Conservation (phyloP, 495 filamentous ascomycete species). For the Penicillium coffeae region DNA sequence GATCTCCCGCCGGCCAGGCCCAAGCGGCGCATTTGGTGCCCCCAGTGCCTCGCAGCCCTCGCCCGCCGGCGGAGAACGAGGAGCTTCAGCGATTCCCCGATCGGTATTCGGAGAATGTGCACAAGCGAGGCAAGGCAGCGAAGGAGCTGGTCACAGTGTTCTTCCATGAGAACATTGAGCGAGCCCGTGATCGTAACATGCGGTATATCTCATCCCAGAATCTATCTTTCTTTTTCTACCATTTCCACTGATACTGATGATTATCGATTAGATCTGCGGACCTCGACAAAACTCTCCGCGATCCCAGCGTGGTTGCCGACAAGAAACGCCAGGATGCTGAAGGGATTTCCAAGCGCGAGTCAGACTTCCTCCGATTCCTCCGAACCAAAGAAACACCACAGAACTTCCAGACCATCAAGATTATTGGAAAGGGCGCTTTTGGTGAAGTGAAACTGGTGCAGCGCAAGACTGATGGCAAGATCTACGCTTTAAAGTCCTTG, state of each 20-base stretch:
- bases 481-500: slow-evolving; percentile 96
- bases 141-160: slow-evolving; percentile 73
- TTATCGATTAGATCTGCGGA: slow-evolving; percentile 69
- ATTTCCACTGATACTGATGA: not conserved
- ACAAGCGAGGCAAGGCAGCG: slow-evolving; percentile 64
- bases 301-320: slow-evolving; percentile 66
- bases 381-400: slow-evolving; percentile 85
- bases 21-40: slow-evolving; percentile 64
- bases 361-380: slow-evolving; percentile 87
- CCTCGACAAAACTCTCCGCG: slow-evolving; percentile 75
- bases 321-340: slow-evolving; percentile 75
- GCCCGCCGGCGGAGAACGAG: slow-evolving; percentile 39
- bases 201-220: slow-evolving; percentile 52
- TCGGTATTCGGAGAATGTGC: slow-evolving; percentile 73
- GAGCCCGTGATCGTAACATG: slow-evolving; percentile 85
- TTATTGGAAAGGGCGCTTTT: slow-evolving; percentile 98
- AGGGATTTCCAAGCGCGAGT: slow-evolving; percentile 76
- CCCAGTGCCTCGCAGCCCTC: slow-evolving; percentile 54
- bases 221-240: not conserved
- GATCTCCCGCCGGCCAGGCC: slow-evolving; percentile 48
- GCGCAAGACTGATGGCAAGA: slow-evolving; percentile 92
- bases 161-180: slow-evolving; percentile 93
- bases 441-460: slow-evolving; percentile 97
- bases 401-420: slow-evolving; percentile 93
- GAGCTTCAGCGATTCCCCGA: slow-evolving; percentile 69